Base-by-base conservation (phyloP, 2,329 filamentous ascomycete genomes). In the Penicillium olsonii region DNA sequence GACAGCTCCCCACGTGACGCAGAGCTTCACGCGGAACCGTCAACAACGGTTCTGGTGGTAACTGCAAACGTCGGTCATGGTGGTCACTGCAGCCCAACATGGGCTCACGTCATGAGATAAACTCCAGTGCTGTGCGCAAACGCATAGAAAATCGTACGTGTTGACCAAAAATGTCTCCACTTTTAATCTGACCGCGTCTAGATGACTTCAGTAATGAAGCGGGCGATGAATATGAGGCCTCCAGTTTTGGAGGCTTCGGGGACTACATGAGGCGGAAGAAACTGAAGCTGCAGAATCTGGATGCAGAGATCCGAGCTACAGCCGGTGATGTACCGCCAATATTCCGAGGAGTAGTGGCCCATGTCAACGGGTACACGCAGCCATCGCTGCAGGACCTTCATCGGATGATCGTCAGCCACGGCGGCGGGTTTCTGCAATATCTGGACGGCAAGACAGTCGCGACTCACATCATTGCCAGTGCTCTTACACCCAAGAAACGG, bases 221-320 rank as follows among this genome's bases (percentile, higher is more conserved):
- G 19, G 92, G 94, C 49, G 92, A 97, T 50, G 95, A 99, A 69
- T 99, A 99, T 69, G 85, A 87, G 50, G 83, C 79, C 2, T 96
- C 91, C 55, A 83, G 82, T 44, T 99, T 97, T 70, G 90, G 90
- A 20, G 92, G 92, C 8, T 95, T 97, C 63, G 74, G 79, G 19
- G 92, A 97, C 65, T 99, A 97, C 70, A 95, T 96, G 68, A 82
- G 92, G 42, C 86, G 92, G 48, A 99, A 99, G 77, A 96, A 95
- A 78, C 85, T 96, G 70, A 99, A 99, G 68, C 80, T 99, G 3
- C 94, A 97, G 70, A 99, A 99, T 64, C 82, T 94, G 24, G 94
- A 99, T 71, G 85, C 85, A 8, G 84, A 95, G 45, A 77, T 95
- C 37, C 85, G 92, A 50, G 81, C 87, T 26, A 76, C 83, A 4